Conservation (phyloP, 129 eudicot genomes). For the Pseudognaphalium luteoalbum region DNA sequence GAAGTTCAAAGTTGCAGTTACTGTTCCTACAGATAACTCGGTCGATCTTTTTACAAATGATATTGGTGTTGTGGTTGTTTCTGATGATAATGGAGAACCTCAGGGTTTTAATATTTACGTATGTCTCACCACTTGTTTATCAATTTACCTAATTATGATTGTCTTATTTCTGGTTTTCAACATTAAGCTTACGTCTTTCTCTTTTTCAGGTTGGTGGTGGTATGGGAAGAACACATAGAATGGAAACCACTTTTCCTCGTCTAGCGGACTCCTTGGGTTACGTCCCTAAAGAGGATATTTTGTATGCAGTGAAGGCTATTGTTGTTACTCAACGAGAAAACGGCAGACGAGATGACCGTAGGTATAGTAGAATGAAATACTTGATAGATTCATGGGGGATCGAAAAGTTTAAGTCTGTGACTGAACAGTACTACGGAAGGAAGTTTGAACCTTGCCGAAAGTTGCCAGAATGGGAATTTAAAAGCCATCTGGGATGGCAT, state of each 20-base stretch:
- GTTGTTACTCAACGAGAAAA: conserved; percentile 96
- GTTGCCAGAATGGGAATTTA: conserved; percentile 96
- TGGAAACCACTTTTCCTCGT: conserved; percentile 86
- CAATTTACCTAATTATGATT: not conserved
- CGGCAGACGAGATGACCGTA: conserved; percentile 97
- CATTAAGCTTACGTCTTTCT: not conserved
- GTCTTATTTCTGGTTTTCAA: not conserved
- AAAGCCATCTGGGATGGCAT: conserved; percentile 95
- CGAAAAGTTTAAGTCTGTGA: conserved; percentile 84
- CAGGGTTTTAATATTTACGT: conserved; percentile 96
- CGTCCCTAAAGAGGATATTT: conserved; percentile 93
- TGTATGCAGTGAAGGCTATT: conserved; percentile 96
- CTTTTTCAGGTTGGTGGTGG: conserved; percentile 94
- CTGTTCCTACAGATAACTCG: conserved; percentile 91
- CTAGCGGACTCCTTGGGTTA: conserved; percentile 93
- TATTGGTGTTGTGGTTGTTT: conserved; percentile 88
- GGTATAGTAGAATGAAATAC: conserved; percentile 94
- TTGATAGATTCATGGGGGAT: conserved; percentile 95
- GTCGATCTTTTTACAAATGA: conserved; percentile 95
- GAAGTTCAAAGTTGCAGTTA: conserved; percentile 94
- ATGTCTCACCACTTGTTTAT: conserved; percentile 9
- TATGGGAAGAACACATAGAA: conserved; percentile 97
- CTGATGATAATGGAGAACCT: conserved; percentile 90
- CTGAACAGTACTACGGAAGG: conserved; percentile 85
- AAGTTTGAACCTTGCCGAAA: conserved; percentile 72